Evolutionary conservation across 345 rosid species (phyloP).

Genomic region (Moringa oleifera): DNA sequence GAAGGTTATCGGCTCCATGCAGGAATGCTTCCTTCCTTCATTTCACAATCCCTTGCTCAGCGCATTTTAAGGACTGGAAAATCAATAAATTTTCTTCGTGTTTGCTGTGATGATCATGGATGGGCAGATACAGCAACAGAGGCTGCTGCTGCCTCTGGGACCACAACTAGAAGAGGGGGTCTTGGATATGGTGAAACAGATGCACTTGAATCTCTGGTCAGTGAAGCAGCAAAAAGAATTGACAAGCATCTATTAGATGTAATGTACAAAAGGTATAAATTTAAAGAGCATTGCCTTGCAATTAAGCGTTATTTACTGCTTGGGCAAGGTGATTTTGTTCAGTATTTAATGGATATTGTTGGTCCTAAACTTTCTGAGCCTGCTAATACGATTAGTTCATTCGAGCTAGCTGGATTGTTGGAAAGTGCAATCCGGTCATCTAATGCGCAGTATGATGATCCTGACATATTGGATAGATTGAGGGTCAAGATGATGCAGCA

Average conservation of each 20-base stretch:
- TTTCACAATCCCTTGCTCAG: constrained; percentile 86
- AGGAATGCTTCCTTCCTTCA: constrained; percentile 89
- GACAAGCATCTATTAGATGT: constrained; percentile 88
- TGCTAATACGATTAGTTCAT: constrained; percentile 90
- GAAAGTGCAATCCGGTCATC: constrained; percentile 95
- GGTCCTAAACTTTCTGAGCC: constrained; percentile 97
- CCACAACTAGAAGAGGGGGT: constrained; percentile 83
- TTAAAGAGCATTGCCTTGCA: constrained; percentile 94
- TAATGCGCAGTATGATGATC: constrained; percentile 96
- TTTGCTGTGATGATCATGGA: constrained; percentile 90
- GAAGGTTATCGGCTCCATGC: constrained; percentile 89
- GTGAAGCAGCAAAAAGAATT: constrained; percentile 94
- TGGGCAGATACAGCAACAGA: constrained; percentile 95
- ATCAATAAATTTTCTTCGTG: constrained; percentile 93
- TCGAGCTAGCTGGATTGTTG: constrained; percentile 86
- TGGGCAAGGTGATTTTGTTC: constrained; percentile 99
- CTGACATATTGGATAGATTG: constrained; percentile 83
- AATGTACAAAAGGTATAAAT: constrained; percentile 67
- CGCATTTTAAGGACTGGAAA: constrained; percentile 93
- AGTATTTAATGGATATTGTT: constrained; percentile 86
- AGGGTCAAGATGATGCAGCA: constrained; percentile 98
- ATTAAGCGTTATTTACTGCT: constrained; percentile 89
- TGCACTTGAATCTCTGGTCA: constrained; percentile 87
- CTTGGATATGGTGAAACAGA: constrained; percentile 95
- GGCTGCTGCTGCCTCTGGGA: constrained; percentile 92